Evolutionary conservation across 1,284 basidiomycete species (phyloP), one percentile per base, ranked within the genome.

Genomic region (Ceratobasidium sp.): DNA sequence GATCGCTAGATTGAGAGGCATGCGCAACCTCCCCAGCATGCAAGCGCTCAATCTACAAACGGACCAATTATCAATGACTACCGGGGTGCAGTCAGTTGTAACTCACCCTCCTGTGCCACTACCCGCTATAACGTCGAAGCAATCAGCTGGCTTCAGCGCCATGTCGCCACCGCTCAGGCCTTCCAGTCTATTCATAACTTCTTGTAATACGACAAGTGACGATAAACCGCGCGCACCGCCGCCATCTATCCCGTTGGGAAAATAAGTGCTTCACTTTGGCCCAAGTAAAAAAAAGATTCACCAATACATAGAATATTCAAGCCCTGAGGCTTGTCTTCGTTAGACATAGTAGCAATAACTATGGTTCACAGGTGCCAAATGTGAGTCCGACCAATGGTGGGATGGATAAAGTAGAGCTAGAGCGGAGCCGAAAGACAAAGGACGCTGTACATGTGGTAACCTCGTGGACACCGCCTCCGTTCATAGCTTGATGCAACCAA

Each of bases 301-400:
- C 42, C 42, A n/a, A 46, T 46, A 46, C 42, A 46, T 21, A 46
- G 42, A 46, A 46, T 46, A n/a, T 46, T 46, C 7, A 46, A n/a
- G 19, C 42, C 42, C 16, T 21, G 33, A 11, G 33, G 5, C 5
- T 11, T 36, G 11, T 36, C 33, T 36, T 4, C 4, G 11, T 4
- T 11, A 36, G 33, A 36, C 33, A 36, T 36, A 36, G 33, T 36
- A 36, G 33, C 33, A 4, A 36, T 5, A 36, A 36, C 33, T 36
- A 36, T 36, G 33, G 33, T n/a, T n/a, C n/a, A n/a, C n/a, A n/a
- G n/a, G n/a, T n/a, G n/a, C n/a, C n/a, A n/a, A n/a, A n/a, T n/a
- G n/a, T n/a, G n/a, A n/a, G n/a, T n/a, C n/a, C n/a, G n/a, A n/a
- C n/a, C n/a, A n/a, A n/a, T n/a, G n/a, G n/a, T n/a, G n/a, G n/a